Percentiles rank a stretch among this genome's conserved stretches.
phyloP scores from a whole-genome alignment of 1,284 basidiomycete species.

The Lignosus rhinocerotis region DNA sequence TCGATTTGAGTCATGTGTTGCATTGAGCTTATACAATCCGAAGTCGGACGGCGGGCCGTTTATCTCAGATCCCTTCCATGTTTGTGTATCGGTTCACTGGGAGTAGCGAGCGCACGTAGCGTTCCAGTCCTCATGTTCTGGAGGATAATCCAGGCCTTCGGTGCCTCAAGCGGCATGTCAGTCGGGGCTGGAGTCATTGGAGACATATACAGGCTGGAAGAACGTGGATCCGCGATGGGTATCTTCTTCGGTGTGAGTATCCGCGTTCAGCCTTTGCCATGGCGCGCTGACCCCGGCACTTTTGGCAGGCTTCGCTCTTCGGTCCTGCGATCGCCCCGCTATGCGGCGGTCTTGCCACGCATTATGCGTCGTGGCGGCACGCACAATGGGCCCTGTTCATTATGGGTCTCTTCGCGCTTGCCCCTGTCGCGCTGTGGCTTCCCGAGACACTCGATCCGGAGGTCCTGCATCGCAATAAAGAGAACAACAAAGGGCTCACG shows the following conservation, averaged over 20 bases:
- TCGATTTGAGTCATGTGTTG: neutral
- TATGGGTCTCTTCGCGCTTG: slow-evolving; percentile 44
- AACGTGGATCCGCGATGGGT: slow-evolving; percentile 49
- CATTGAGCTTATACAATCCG: neutral
- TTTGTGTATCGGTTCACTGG: slow-evolving; percentile 59
- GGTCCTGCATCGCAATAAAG: slow-evolving; percentile 34
- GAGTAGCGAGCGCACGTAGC: slow-evolving; percentile 50
- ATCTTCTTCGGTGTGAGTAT: slow-evolving; percentile 44
- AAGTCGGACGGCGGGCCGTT: slow-evolving; percentile 64
- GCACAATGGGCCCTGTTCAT: slow-evolving; percentile 58
- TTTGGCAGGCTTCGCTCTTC: slow-evolving; percentile 32
- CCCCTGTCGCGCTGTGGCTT: slow-evolving; percentile 42
- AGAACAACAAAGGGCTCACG: slow-evolving; percentile 35
- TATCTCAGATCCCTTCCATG: slow-evolving; percentile 65
- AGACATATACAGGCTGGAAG: slow-evolving; percentile 48
- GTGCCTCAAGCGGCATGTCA: slow-evolving; percentile 44
- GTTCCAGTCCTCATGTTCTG: slow-evolving; percentile 58
- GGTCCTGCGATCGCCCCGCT: slow-evolving; percentile 39
- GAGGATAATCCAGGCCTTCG: slow-evolving; percentile 66
- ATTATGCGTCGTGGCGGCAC: slow-evolving; percentile 69
- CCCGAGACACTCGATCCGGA: slow-evolving; percentile 61
- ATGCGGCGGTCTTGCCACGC: slow-evolving; percentile 44
- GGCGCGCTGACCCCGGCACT: neutral
- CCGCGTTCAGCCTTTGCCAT: neutral
- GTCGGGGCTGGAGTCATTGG: slow-evolving; percentile 53